A percentile compares a stretch with the other conserved stretches of the same genome.
Evolutionary conservation across 2,329 filamentous ascomycete genomes (phyloP).

Genomic region (Acarospora socialis): DNA sequence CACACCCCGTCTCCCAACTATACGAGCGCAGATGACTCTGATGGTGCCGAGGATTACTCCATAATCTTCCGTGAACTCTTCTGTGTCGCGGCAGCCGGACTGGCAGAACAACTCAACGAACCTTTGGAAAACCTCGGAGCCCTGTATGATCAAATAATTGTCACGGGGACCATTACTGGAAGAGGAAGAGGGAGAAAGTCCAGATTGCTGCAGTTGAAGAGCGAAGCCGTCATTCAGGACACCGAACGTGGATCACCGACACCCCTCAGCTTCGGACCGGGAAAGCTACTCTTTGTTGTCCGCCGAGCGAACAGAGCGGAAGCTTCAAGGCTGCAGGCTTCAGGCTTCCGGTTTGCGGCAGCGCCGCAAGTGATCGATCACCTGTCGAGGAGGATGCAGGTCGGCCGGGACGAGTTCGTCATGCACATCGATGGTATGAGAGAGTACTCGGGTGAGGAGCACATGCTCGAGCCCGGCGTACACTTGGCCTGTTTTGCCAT

Average conservation of each 20-base stretch:
- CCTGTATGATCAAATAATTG: constrained; percentile 62
- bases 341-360: constrained; percentile 42
- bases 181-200: constrained; percentile 22
- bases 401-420: constrained; percentile 48
- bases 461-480: constrained; percentile 22
- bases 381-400: constrained; percentile 60
- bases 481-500: constrained; percentile 31
- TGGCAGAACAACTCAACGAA: constrained; percentile 53
- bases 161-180: constrained; percentile 38
- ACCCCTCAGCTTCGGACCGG: constrained; percentile 42
- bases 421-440: constrained; percentile 50
- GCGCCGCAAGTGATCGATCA: constrained; percentile 22
- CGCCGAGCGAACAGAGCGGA: constrained; percentile 47
- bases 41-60: constrained; percentile 55
- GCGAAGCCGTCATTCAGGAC: constrained; percentile 26
- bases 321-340: constrained; percentile 48
- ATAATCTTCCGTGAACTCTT: constrained; percentile 70
- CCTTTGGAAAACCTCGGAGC: constrained; percentile 50
- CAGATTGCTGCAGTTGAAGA: constrained; percentile 14
- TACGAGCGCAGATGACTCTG: constrained; percentile 38
- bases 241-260: neutral
- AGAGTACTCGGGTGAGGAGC: constrained; percentile 28
- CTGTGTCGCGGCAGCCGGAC: constrained; percentile 60
- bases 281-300: constrained; percentile 69
- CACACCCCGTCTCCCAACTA: constrained; percentile 26